Conservation (phyloP, 1,284 basidiomycete genomes). For the Heterobasidion occidentale region DNA sequence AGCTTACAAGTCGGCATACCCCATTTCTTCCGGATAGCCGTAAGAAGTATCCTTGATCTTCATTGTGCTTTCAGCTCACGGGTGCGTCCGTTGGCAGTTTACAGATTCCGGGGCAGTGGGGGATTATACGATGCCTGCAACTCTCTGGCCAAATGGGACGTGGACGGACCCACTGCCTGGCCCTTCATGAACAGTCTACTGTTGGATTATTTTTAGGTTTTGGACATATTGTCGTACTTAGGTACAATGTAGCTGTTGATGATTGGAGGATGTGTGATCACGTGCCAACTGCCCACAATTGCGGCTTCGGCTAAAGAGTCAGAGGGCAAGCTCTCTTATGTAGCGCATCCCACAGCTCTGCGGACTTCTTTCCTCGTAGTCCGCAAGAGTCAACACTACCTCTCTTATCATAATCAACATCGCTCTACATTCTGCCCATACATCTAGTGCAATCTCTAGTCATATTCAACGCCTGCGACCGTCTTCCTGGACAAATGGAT, state of each 20-base stretch:
- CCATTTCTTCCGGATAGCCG: slow-evolving; percentile 81
- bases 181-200: slow-evolving; percentile 35
- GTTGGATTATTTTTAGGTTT: too few relatives aligned
- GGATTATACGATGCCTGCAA: slow-evolving; percentile 80
- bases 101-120: slow-evolving; percentile 45
- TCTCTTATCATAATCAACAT: too few relatives aligned
- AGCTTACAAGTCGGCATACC: slow-evolving; percentile 53
- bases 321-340: too few relatives aligned
- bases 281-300: too few relatives aligned
- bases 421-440: too few relatives aligned
- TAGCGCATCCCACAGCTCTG: too few relatives aligned
- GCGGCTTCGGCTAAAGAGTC: too few relatives aligned
- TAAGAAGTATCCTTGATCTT: slow-evolving; percentile 31
- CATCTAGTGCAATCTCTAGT: too few relatives aligned
- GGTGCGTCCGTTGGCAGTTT: slow-evolving; percentile 32
- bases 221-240: background rate
- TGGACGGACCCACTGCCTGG: slow-evolving; percentile 70
- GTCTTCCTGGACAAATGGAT: too few relatives aligned
- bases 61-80: background rate
- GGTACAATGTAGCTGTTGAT: background rate
- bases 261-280: background rate
- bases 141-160: slow-evolving; percentile 73
- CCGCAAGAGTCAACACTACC: too few relatives aligned
- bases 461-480: too few relatives aligned
- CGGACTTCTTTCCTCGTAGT: too few relatives aligned